phyloP scores from a whole-genome alignment of 257 asterid species.

The Sherardia arvensis region DNA sequence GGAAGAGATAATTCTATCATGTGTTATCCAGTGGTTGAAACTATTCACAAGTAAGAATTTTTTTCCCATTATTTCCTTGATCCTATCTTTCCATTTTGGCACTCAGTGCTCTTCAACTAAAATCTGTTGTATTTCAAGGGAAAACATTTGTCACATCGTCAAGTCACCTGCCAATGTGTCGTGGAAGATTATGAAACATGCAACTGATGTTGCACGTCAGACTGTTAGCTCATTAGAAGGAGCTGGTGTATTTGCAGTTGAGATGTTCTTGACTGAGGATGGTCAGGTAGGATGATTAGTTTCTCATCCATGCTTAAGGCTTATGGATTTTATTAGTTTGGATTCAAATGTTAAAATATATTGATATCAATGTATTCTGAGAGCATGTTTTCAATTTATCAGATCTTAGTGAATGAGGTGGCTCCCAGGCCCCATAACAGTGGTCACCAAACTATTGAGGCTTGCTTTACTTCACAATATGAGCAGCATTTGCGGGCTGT shows the following conservation, averaged over 20 bases:
- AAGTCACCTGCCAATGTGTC: constrained; percentile 86
- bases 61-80: constrained; percentile 5
- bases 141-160: constrained; percentile 88
- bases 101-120: neutral
- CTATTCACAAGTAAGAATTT: constrained; percentile 64
- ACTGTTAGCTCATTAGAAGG: constrained; percentile 94
- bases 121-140: constrained; percentile 34
- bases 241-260: constrained; percentile 91
- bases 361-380: neutral
- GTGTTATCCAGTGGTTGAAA: constrained; percentile 88
- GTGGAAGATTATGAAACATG: constrained; percentile 66
- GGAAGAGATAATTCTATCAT: constrained; percentile 59
- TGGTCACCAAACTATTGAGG: constrained; percentile 91
- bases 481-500: constrained; percentile 98
- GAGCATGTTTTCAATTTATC: constrained; percentile 8
- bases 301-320: too few relatives aligned
- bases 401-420: constrained; percentile 89
- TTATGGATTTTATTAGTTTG: neutral
- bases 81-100: neutral
- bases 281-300: constrained; percentile 56
- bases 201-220: constrained; percentile 69
- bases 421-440: constrained; percentile 99
- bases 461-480: constrained; percentile 82
- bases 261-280: constrained; percentile 81
- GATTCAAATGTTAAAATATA: neutral